Evolutionary conservation across 257 asterid genomes (phyloP).

Genomic region (Solanum piurae): DNA sequence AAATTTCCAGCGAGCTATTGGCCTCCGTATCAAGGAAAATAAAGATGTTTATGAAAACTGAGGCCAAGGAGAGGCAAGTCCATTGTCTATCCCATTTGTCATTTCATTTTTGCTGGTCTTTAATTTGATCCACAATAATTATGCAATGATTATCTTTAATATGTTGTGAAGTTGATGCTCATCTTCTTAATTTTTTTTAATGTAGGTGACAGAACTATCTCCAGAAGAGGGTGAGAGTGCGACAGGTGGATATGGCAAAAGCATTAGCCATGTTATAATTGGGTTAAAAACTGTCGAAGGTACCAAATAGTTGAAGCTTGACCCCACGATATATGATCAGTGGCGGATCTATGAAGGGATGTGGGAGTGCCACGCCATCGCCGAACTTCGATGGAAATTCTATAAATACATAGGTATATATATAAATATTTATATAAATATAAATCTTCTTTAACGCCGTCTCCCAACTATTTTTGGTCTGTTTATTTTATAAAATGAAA

Average conservation of each 20-base stretch:
- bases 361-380: no score
- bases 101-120: not conserved
- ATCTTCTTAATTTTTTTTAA: not conserved
- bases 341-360: no score
- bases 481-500: no score
- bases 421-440: no score
- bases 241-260: slow-evolving; percentile 92
- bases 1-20: slow-evolving; percentile 86
- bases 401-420: no score
- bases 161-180: not conserved
- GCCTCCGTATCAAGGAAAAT: slow-evolving; percentile 85
- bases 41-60: slow-evolving; percentile 70
- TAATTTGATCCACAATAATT: not conserved
- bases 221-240: slow-evolving; percentile 89
- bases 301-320: slow-evolving; percentile 84
- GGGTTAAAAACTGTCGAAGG: slow-evolving; percentile 96
- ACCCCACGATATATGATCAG: slow-evolving; percentile 58
- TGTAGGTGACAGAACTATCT: slow-evolving; percentile 83
- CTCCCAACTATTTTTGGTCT: no score
- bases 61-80: slow-evolving; percentile 60
- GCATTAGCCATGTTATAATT: slow-evolving; percentile 66
- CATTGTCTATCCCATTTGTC: not conserved
- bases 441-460: no score
- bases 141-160: not conserved
- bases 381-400: no score